Conservation (phyloP, 495 filamentous ascomycete species). For the Penicillium coffeae region DNA sequence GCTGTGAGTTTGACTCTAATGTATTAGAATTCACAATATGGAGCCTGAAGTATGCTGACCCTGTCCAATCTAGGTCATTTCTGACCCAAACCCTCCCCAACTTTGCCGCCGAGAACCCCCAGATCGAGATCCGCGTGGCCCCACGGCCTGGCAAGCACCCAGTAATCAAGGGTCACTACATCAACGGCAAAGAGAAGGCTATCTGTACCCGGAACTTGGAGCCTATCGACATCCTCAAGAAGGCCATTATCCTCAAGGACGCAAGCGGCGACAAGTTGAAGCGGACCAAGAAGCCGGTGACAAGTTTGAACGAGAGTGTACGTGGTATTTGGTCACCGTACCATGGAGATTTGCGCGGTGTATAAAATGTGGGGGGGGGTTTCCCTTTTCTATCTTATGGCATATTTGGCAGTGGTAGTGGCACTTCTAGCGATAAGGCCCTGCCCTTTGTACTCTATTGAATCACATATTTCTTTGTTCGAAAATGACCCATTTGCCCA, state of each 20-base stretch:
- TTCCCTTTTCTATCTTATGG: slow-evolving; percentile 21
- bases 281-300: slow-evolving; percentile 74
- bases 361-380: slow-evolving; percentile 30
- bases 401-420: slow-evolving; percentile 13
- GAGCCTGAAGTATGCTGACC: neutral
- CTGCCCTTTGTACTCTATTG: slow-evolving; percentile 6
- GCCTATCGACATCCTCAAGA: slow-evolving; percentile 72
- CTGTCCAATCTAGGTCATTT: slow-evolving; percentile 57
- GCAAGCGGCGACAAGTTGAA: slow-evolving; percentile 84
- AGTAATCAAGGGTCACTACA: slow-evolving; percentile 78
- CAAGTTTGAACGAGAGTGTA: slow-evolving; percentile 84
- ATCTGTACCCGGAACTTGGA: slow-evolving; percentile 87
- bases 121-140: slow-evolving; percentile 85
- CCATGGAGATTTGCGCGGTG: slow-evolving; percentile 60
- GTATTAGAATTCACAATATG: neutral
- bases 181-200: slow-evolving; percentile 83
- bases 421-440: slow-evolving; percentile 6
- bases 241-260: slow-evolving; percentile 74
- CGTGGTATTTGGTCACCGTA: slow-evolving; percentile 94
- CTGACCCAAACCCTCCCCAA: slow-evolving; percentile 66
- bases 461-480: neutral
- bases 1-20: slow-evolving; percentile 66
- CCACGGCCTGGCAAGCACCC: slow-evolving; percentile 86
- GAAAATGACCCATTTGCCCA: neutral
- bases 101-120: slow-evolving; percentile 79